Percentiles rank a stretch among this genome's conserved stretches.
Conservation (phyloP, 2,329 filamentous ascomycete species). For the Aspergillus arachidicola region DNA sequence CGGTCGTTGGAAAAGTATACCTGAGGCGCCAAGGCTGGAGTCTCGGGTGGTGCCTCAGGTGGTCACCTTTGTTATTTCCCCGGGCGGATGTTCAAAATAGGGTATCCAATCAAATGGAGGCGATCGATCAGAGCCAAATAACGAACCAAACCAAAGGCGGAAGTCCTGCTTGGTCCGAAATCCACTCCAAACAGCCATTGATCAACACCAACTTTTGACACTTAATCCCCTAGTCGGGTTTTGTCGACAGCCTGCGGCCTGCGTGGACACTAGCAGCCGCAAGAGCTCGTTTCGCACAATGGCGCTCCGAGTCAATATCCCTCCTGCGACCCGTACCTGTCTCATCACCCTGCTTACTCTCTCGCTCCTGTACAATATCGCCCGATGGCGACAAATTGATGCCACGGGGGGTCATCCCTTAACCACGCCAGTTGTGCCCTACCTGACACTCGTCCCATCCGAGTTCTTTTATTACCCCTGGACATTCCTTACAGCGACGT, state of each 20-base stretch:
- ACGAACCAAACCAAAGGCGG: constrained; percentile 4
- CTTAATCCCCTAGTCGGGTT: constrained; percentile 13
- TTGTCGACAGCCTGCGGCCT: constrained; percentile 25
- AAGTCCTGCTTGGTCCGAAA: background rate
- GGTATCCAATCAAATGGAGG: constrained; percentile 16
- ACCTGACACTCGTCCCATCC: constrained; percentile 83
- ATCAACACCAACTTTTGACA: constrained; percentile 4
- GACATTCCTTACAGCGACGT: constrained; percentile 82
- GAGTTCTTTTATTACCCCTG: constrained; percentile 86
- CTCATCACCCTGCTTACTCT: constrained; percentile 75
- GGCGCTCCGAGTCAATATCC: constrained; percentile 86
- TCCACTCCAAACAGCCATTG: background rate
- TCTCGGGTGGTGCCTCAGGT: background rate
- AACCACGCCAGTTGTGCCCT: constrained; percentile 71
- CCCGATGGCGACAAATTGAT: constrained; percentile 65
- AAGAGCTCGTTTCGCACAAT: constrained; percentile 51
- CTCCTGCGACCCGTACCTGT: constrained; percentile 82
- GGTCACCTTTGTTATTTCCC: background rate
- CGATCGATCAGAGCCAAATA: constrained; percentile 6
- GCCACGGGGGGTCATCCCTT: constrained; percentile 51
- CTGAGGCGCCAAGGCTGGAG: background rate
- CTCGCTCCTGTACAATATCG: constrained; percentile 75
- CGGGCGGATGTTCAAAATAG: background rate
- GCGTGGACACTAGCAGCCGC: constrained; percentile 22
- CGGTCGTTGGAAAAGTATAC: background rate